Evolutionary conservation across 495 filamentous ascomycete genomes (phyloP).

Genomic region (Symbiotaphrina buchneri): DNA sequence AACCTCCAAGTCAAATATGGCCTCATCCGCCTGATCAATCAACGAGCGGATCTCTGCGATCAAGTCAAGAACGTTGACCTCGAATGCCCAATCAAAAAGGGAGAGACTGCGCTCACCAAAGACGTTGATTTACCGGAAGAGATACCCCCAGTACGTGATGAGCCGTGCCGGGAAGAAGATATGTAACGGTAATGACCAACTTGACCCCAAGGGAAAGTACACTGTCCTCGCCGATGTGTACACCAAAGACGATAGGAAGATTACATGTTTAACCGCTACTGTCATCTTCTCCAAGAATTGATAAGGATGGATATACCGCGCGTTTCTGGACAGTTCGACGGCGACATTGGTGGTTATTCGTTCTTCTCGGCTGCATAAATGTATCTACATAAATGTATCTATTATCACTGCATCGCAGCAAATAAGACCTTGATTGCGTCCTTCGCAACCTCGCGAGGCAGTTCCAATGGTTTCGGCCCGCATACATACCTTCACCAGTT

Average conservation of each 20-base stretch:
- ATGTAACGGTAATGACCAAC: no score
- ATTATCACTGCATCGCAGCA: no score
- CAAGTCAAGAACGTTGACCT: slow-evolving; percentile 73
- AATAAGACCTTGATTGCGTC: no score
- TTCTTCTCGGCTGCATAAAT: no score
- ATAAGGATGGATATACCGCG: no score
- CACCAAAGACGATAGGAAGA: slow-evolving; percentile 36
- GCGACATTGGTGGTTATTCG: no score
- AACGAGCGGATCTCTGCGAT: slow-evolving; percentile 63
- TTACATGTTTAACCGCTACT: slow-evolving; percentile 63
- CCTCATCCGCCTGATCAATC: slow-evolving; percentile 68
- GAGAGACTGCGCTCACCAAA: slow-evolving; percentile 49
- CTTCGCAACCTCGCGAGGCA: no score
- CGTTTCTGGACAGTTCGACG: no score
- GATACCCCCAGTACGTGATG: slow-evolving; percentile 81
- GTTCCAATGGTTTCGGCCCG: no score
- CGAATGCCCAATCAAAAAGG: slow-evolving; percentile 67
- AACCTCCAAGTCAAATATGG: slow-evolving; percentile 80
- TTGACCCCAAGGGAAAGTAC: slow-evolving; percentile 95
- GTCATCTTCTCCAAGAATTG: no score
- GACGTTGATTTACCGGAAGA: slow-evolving; percentile 63
- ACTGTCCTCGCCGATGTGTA: slow-evolving; percentile 69
- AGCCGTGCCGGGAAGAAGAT: not conserved
- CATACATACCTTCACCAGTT: no score
- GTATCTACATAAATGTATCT: no score